These are phyloP conservation scores for Acanthamoeba rhysodes DNA, from an alignment of 208 protist genomes.

Conservation along the genomic window DNA sequence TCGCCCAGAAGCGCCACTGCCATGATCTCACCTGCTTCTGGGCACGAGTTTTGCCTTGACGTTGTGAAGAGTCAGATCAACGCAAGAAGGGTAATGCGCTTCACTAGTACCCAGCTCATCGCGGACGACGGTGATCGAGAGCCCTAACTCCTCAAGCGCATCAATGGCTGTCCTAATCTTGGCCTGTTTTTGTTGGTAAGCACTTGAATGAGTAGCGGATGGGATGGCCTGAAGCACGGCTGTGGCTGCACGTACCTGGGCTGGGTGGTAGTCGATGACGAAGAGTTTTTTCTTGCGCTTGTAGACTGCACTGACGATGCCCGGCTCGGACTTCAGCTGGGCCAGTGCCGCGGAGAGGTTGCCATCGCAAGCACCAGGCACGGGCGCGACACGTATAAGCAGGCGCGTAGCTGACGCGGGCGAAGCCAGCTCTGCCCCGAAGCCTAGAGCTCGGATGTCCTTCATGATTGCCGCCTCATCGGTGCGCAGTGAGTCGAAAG, in stretches of 20 bases:
- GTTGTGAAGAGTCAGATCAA: not conserved
- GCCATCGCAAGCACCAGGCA: not conserved
- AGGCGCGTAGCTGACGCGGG: slow-evolving; percentile 26
- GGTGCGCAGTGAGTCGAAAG: not conserved
- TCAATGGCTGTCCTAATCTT: not conserved
- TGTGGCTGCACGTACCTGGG: not conserved
- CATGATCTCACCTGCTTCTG: slow-evolving; percentile 33
- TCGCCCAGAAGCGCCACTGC: slow-evolving; percentile 69
- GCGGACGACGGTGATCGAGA: not conserved
- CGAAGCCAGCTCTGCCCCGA: slow-evolving; percentile 10
- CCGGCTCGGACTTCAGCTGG: not conserved
- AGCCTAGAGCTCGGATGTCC: slow-evolving; percentile 15
- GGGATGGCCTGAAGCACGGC: not conserved
- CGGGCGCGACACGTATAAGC: not conserved
- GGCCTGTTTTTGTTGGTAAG: not conserved
- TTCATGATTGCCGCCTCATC: slow-evolving; percentile 35
- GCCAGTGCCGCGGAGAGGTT: not conserved
- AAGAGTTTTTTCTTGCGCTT: slow-evolving; percentile 15
- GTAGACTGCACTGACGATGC: not conserved
- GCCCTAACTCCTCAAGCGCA: not conserved
- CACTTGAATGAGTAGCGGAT: not conserved
- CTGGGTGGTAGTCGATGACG: slow-evolving; percentile 33
- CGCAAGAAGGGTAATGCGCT: not conserved
- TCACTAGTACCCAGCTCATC: not conserved
- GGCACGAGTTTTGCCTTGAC: not conserved